Evolutionary conservation across 2,329 filamentous ascomycete genomes (phyloP).

Genomic region (Aspergillus quadricinctus): DNA sequence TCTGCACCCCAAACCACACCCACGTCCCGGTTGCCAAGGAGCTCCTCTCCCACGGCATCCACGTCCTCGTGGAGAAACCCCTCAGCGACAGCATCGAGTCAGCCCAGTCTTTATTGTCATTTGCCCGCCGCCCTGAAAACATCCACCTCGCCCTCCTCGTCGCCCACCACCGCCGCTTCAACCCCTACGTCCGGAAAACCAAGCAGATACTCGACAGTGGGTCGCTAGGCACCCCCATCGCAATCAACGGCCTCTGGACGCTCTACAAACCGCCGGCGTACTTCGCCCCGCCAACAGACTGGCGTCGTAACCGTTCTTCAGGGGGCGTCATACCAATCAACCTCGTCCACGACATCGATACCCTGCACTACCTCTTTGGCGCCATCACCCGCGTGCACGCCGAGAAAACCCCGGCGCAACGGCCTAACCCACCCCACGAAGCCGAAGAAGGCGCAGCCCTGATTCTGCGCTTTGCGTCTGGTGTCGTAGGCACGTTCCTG

Average conservation of each 20-base stretch:
- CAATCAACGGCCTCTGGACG: slow-evolving; percentile 54
- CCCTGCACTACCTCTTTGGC: slow-evolving; percentile 55
- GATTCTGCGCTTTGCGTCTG: slow-evolving; percentile 50
- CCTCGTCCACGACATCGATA: slow-evolving; percentile 58
- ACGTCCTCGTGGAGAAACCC: slow-evolving; percentile 57
- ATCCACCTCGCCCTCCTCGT: slow-evolving; percentile 46
- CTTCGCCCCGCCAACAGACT: slow-evolving; percentile 46
- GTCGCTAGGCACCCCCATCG: slow-evolving; percentile 46
- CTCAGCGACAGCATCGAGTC: slow-evolving; percentile 39
- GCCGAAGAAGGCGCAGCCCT: slow-evolving; percentile 57
- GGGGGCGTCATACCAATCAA: slow-evolving; percentile 56
- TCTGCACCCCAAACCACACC: slow-evolving; percentile 58
- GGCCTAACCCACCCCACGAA: slow-evolving; percentile 35
- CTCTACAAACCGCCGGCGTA: slow-evolving; percentile 50
- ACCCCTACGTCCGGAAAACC: slow-evolving; percentile 50
- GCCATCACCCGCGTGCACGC: slow-evolving; percentile 50
- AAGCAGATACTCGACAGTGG: slow-evolving; percentile 43
- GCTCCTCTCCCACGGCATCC: slow-evolving; percentile 46
- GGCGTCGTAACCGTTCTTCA: slow-evolving; percentile 40
- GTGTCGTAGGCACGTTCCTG: slow-evolving; percentile 55
- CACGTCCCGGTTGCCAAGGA: slow-evolving; percentile 51
- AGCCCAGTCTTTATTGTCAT: slow-evolving; percentile 18
- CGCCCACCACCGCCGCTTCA: slow-evolving; percentile 58
- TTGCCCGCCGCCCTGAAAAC: slow-evolving; percentile 14
- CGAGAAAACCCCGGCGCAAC: slow-evolving; percentile 44